Base-by-base conservation (phyloP, 768 basidiomycete species). In the Tulasnella sp. region DNA sequence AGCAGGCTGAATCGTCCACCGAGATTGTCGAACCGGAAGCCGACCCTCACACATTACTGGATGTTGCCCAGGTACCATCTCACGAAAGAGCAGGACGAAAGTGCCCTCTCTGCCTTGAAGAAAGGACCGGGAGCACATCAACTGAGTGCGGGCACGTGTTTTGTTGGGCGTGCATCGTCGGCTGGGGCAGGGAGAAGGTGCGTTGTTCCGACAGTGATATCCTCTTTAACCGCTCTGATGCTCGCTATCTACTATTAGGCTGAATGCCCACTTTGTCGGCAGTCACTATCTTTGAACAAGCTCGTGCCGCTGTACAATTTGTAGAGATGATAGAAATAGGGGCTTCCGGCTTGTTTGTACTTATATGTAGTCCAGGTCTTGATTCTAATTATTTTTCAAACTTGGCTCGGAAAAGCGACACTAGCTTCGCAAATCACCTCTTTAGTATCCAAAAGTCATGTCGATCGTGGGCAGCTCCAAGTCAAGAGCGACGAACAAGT, bases 101-200 rank as follows among this genome's bases (percentile, higher is more conserved):
- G 74, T 95, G 93, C 75, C 92, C 92, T 5, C 83, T 95, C 34
- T 95, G 93, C 77, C 80, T 95, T 67, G 93, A 94, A 76, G 91
- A 93, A 78, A 84, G 93, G 76, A 92, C 90, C 0, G 86, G 88
- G 72, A 92, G 87, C 75, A 89, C 88, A 77, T 87, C 89, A 35
- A 95, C 93, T 0, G 93, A 94, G 78, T 95, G 93, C 75, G 93
- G 93, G 0, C 93, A 95, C 79, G 77, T 95, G 62, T 95, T 94
- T 78, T 94, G 92, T 76, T 95, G 93, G 93, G 87, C 84, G 75
- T 95, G 93, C 76, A 91, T 95, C 44, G 87, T 91, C 62, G 90
- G 89, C 11, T 95, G 93, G 93, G 92, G 90, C 14, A 83, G 89
- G 78, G 93, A 95, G 79, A 95, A 93, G 86, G 90, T 89, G 71